Evolutionary conservation across 176 grass and related monocot genomes (phyloP), one percentile per base, ranked within the genome.

Genomic region (Juncus effusus): DNA sequence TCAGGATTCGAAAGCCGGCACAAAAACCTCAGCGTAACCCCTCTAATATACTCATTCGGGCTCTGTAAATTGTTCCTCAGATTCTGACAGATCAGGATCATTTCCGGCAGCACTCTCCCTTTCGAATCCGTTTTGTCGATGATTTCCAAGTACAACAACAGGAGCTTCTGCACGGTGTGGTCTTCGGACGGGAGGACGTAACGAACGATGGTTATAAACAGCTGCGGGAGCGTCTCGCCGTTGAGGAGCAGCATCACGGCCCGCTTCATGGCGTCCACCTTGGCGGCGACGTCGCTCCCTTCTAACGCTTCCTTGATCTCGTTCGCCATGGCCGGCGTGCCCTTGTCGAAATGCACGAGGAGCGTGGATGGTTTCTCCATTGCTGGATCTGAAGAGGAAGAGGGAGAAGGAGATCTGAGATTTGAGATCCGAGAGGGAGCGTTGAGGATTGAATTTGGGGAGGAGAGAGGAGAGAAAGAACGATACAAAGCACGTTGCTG

Each of bases 11-110:
- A 76, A 16, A 97, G 47, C 50, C 85, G 74, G 60, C 91, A 90
- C 44, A 90, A 78, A 69, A 96, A 90, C 1, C 91, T 59, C 2
- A 90, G 81, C 6, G 84, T 87, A 61, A 76, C 81, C 40, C 84
- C 84, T 42, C 87, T 78, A 65, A 96, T 85, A 76, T 90, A 96
- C 70, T 96, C 91, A 44, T 96, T 96, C 62, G 87, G 72, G 73
- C 82, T 79, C 65, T 87, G 81, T 7, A 96, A 81, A 67, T 87
- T 96, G 72, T 96, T 90, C 64, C 81, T 86, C 41, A 96, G 69
- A 60, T 96, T 90, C 87, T 96, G 84, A 59, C 87, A 89, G 80
- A 91, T 91, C 53, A 96, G 77, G 75, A 96, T 91, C 87, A 96
- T 96, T 87, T 96, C 84, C 8, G 92, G 91, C 3, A 96, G 84